Conservation (phyloP, 1,284 basidiomycete genomes). For the Trametes hirsuta region DNA sequence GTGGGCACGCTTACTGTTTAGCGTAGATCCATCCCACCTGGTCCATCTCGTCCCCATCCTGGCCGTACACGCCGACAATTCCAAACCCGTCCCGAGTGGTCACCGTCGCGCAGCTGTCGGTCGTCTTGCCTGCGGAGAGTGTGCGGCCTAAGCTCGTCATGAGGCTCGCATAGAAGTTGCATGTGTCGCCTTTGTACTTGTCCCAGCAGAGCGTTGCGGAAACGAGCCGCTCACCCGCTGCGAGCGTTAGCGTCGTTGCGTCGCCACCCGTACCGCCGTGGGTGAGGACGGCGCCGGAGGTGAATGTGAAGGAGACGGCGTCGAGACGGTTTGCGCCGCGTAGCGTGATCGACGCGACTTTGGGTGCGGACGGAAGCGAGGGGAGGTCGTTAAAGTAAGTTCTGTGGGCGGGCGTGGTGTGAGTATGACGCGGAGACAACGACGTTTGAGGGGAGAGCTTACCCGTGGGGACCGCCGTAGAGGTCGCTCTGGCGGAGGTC, state of each 20-base stretch:
- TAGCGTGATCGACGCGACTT: constrained; percentile 6
- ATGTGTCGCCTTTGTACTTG: constrained; percentile 11
- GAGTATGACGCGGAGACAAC: background rate
- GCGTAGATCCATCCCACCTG: constrained; percentile 10
- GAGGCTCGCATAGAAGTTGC: constrained; percentile 13
- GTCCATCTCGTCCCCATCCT: constrained; percentile 19
- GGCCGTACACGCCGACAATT: constrained; percentile 9
- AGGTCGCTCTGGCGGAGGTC: constrained; percentile 12
- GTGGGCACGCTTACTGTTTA: background rate
- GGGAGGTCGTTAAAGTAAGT: constrained; percentile 13
- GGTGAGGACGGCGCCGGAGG: background rate
- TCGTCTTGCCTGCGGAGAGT: constrained; percentile 1
- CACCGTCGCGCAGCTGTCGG: constrained; percentile 3
- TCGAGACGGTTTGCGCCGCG: constrained; percentile 13
- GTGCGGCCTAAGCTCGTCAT: constrained; percentile 10
- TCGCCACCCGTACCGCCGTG: constrained; percentile 16
- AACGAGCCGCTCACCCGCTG: background rate
- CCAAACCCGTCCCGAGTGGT: constrained; percentile 10
- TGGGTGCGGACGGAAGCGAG: constrained; percentile 5
- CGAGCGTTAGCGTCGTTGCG: constrained; percentile 5
- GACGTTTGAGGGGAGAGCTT: background rate
- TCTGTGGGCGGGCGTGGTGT: background rate
- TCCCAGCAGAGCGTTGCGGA: constrained; percentile 10
- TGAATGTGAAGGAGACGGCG: constrained; percentile 10
- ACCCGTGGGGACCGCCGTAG: constrained; percentile 17